These are phyloP conservation scores for Camellia sinensis DNA, from an alignment of 148 eudicot species.

Conservation along the genomic window DNA sequence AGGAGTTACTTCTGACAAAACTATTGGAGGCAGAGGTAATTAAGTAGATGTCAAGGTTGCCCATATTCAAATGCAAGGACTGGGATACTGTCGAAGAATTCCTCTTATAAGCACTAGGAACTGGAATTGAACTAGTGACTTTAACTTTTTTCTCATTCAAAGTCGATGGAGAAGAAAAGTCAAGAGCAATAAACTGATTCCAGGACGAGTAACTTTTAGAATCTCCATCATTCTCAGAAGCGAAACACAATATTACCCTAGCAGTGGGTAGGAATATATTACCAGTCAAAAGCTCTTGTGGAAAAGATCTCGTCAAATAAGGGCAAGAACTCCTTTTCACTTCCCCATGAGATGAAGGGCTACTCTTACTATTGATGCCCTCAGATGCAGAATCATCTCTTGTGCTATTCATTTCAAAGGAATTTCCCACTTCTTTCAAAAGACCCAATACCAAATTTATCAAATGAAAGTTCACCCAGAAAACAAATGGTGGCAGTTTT, in stretches of 20 bases:
- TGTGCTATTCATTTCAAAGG: conserved; percentile 23
- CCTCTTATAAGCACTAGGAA: conserved; percentile 31
- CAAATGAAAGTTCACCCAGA: conserved; percentile 62
- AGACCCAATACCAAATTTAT: conserved; percentile 37
- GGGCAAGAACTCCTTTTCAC: conserved; percentile 25
- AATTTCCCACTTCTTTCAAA: conserved; percentile 38
- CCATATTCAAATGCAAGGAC: conserved; percentile 62
- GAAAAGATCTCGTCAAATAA: conserved; percentile 17
- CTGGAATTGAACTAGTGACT: conserved; percentile 27
- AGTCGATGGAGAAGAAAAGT: conserved; percentile 43
- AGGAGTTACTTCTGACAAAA: conserved; percentile 25
- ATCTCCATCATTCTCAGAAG: conserved; percentile 40
- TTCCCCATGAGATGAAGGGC: conserved; percentile 26
- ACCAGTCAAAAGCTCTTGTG: conserved; percentile 40
- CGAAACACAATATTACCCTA: conserved; percentile 68
- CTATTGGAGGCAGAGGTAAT: conserved; percentile 29
- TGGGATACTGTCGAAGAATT: conserved; percentile 35
- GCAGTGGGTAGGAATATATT: conserved; percentile 63
- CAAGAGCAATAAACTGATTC: conserved; percentile 76
- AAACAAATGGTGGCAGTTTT: conserved; percentile 65
- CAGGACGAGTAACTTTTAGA: conserved; percentile 48
- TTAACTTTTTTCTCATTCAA: conserved; percentile 34
- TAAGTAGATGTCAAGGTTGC: conserved; percentile 46
- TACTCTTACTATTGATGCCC: conserved; percentile 22
- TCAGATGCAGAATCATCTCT: conserved; percentile 24